These are phyloP conservation scores for Dentipellis fragilis DNA, from an alignment of 768 basidiomycete species.

Conservation along the genomic window DNA sequence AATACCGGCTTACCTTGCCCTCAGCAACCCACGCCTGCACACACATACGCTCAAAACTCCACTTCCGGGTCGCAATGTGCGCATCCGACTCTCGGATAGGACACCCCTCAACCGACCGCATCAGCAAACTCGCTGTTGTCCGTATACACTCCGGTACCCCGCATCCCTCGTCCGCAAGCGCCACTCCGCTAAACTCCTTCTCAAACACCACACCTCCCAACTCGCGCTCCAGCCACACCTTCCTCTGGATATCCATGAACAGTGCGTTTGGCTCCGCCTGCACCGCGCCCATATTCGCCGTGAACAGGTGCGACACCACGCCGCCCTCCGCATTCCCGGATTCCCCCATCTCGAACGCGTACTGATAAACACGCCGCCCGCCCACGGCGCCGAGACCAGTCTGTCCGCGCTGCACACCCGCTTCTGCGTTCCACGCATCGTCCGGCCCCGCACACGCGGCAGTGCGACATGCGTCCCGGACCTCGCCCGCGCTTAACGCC, in stretches of 20 bases:
- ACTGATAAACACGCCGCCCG: neutral
- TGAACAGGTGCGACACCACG: slow-evolving; percentile 10
- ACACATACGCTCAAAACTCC: too few relatives aligned
- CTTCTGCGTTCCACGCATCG: neutral
- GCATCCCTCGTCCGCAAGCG: neutral
- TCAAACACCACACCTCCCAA: slow-evolving; percentile 1
- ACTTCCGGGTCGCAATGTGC: neutral
- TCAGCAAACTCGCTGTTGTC: slow-evolving; percentile 1
- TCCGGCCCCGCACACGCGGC: neutral
- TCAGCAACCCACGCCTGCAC: slow-evolving; percentile 8
- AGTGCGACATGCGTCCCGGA: neutral
- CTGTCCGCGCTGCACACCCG: neutral
- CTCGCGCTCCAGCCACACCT: slow-evolving; percentile 8
- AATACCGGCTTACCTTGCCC: slow-evolving; percentile 9
- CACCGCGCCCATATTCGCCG: slow-evolving; percentile 2
- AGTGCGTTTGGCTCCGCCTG: slow-evolving; percentile 7
- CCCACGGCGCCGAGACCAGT: neutral
- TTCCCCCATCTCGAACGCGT: neutral
- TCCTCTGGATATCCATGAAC: slow-evolving; percentile 9
- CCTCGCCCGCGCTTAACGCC: slow-evolving; percentile 4
- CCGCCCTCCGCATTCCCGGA: neutral
- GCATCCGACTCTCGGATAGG: neutral
- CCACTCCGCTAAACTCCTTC: neutral
- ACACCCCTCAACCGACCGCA: slow-evolving; percentile 2
- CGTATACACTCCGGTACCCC: slow-evolving; percentile 2